These are phyloP conservation scores for Pichia phayaonensis DNA, from an alignment of 805 yeast species.

Conservation along the genomic window DNA sequence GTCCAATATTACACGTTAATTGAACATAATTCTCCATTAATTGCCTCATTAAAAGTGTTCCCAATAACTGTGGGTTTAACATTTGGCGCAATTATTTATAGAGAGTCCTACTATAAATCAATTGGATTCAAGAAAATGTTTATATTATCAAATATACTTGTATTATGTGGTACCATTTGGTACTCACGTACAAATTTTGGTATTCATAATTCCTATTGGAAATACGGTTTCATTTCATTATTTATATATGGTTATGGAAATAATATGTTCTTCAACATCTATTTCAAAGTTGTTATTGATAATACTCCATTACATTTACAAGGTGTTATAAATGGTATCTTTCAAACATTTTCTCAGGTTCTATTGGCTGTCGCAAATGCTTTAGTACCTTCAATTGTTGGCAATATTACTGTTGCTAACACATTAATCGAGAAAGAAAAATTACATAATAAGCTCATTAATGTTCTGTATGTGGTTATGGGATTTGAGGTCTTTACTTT, in stretches of 20 bases:
- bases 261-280: slow-evolving; percentile 30
- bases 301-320: slow-evolving; percentile 17
- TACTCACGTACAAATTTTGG: slow-evolving; percentile 13
- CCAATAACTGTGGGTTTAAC: slow-evolving; percentile 29
- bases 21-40: slow-evolving; percentile 25
- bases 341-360: slow-evolving; percentile 13
- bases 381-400: background rate
- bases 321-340: slow-evolving; percentile 16
- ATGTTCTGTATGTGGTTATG: slow-evolving; percentile 2
- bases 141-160: slow-evolving; percentile 8
- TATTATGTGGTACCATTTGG: slow-evolving; percentile 17
- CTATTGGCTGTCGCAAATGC: slow-evolving; percentile 11
- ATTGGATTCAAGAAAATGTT: slow-evolving; percentile 18
- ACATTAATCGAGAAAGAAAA: background rate
- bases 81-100: slow-evolving; percentile 21
- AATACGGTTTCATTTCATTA: slow-evolving; percentile 20
- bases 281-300: slow-evolving; percentile 25
- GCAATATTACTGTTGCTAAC: background rate
- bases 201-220: slow-evolving; percentile 16
- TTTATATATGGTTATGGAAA: slow-evolving; percentile 15
- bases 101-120: slow-evolving; percentile 7
- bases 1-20: slow-evolving; percentile 24
- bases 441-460: slow-evolving; percentile 5
- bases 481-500: slow-evolving; percentile 1
- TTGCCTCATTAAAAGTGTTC: slow-evolving; percentile 31